Evolutionary conservation across 352 stramenopile genomes (phyloP).

Genomic region (Aphanomyces euteiches): DNA sequence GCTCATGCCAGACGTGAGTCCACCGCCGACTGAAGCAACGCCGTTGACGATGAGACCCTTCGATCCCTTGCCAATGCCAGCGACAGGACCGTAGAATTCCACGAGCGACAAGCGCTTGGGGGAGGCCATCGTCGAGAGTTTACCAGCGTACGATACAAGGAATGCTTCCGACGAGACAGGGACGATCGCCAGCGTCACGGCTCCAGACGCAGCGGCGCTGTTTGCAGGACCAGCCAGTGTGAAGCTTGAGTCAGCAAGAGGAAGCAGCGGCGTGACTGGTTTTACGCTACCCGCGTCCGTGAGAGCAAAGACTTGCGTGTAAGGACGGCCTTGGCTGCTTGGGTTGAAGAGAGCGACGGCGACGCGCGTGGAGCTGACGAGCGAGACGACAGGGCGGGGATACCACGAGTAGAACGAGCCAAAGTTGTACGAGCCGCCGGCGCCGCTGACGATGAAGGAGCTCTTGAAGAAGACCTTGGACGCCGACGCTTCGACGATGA

Average conservation of each 20-base stretch:
- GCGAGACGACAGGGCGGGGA: slow-evolving; percentile 41
- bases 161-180: slow-evolving; percentile 47
- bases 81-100: slow-evolving; percentile 43
- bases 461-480: slow-evolving; percentile 51
- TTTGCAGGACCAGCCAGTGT: slow-evolving; percentile 30
- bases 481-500: slow-evolving; percentile 37
- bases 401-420: slow-evolving; percentile 39
- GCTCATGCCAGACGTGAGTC: slow-evolving; percentile 36
- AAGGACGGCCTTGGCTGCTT: slow-evolving; percentile 38
- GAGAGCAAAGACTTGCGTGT: slow-evolving; percentile 27
- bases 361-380: slow-evolving; percentile 49
- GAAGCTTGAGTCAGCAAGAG: slow-evolving; percentile 38
- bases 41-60: slow-evolving; percentile 42
- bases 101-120: slow-evolving; percentile 48
- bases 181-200: slow-evolving; percentile 47
- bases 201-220: not conserved
- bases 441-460: slow-evolving; percentile 47
- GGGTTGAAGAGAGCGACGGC: slow-evolving; percentile 67
- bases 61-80: slow-evolving; percentile 46
- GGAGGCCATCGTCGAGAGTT: slow-evolving; percentile 32
- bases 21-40: slow-evolving; percentile 10
- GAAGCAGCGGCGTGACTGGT: slow-evolving; percentile 51
- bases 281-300: slow-evolving; percentile 39
- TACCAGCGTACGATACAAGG: slow-evolving; percentile 45
- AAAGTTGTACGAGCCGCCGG: slow-evolving; percentile 46